Evolutionary conservation across 139 green algal species (phyloP), one percentile per base, ranked within the genome.

Genomic region (Micractinium sp.): DNA sequence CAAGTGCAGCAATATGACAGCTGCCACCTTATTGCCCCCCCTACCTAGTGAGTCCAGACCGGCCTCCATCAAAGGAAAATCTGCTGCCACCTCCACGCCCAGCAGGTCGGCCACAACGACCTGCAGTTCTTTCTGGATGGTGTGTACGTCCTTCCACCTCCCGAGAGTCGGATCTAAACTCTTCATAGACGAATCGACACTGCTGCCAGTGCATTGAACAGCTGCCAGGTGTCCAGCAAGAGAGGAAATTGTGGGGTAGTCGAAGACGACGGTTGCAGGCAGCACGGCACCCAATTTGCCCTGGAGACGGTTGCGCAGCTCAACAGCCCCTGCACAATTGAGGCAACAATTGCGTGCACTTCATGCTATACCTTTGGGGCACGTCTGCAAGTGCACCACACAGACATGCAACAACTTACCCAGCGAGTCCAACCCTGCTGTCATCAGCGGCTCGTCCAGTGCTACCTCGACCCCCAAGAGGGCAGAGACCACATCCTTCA

Each of bases 301-400:
- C 38, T 84, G 89, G 31, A 98, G 90, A 0, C 86, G 91, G 89
- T 97, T 96, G 27, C 94, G 91, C 84, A 98, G 92, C 93, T 98
- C 96, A 47, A 98, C 94, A 9, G 93, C 25, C 14, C 71, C 71
- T 77, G 71, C 71, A 77, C 14, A 22, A 38, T 31, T 5, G 0
- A 23, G 29, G 35, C 12, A 18, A 27, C n/a, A n/a, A n/a, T n/a
- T n/a, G n/a, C n/a, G n/a, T n/a, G n/a, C n/a, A n/a, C n/a, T n/a
- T n/a, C n/a, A n/a, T n/a, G n/a, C n/a, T n/a, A n/a, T n/a, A n/a
- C n/a, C n/a, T n/a, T n/a, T n/a, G n/a, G n/a, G n/a, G n/a, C n/a
- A n/a, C n/a, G n/a, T n/a, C n/a, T n/a, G n/a, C n/a, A n/a, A n/a
- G n/a, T n/a, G n/a, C n/a, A n/a, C n/a, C n/a, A n/a, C n/a, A 33